Evolutionary conservation across 441 rosid species (phyloP), one percentile per base, ranked within the genome.

Genomic region (Erysimum pusillum): DNA sequence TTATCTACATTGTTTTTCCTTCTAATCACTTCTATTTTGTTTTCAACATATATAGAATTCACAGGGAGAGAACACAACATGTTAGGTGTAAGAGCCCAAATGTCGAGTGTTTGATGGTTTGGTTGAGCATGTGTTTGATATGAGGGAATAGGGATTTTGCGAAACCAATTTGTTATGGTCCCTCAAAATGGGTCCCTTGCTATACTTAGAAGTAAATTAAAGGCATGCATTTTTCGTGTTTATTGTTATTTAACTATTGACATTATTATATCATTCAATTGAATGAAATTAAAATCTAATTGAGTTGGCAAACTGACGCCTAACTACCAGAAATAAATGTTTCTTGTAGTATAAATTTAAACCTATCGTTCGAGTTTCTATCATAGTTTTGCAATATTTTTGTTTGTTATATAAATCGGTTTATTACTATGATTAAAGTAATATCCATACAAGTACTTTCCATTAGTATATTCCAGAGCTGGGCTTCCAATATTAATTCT

Each of bases 51-150:
- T n/a, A n/a, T n/a, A n/a, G n/a, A n/a, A n/a, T n/a, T n/a, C n/a
- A n/a, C n/a, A 25, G 28, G 3, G 28, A 25, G 28, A 25, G 28
- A 25, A 25, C 28, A 25, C 0, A 44, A 44, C 20, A 46, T 46
- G 51, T 42, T 63, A 62, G 75, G 71, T 76, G 49, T 53, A 61
- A 44, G 31, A 76, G 20, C 2, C 18, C 15, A 53, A 53, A 42
- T 54, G 62, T 17, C 45, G 39, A 53, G 67, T 25, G 64, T 66
- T 78, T 34, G 25, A 51, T 67, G 78, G 75, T 73, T 78, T 67
- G 78, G 81, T 67, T 61, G 78, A 53, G 62, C 81, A 73, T 78
- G 81, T 62, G 71, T 61, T 73, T 73, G 75, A 52, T 52, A 67
- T 61, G 78, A 67, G 20, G 7, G 38, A 60, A 28, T 28, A 28